Conservation (phyloP, 805 yeast genomes). For the Wickerhamomyces chambardii region DNA sequence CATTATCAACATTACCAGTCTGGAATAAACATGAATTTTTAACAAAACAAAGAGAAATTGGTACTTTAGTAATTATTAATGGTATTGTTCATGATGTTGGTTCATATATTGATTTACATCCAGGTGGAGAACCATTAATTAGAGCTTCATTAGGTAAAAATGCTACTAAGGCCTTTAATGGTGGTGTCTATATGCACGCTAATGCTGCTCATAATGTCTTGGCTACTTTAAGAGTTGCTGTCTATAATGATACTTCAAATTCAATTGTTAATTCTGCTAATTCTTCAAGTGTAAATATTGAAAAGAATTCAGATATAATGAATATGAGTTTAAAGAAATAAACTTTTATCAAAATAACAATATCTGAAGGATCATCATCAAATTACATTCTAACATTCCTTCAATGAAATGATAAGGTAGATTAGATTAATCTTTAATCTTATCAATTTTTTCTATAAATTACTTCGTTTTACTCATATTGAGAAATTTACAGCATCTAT, state of each 20-base stretch:
- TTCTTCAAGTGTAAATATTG: background rate
- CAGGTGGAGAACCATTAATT: slow-evolving; percentile 74
- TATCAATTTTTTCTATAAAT: no score
- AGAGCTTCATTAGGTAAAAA: slow-evolving; percentile 71
- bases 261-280: background rate
- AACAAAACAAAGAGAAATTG: slow-evolving; percentile 36
- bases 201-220: slow-evolving; percentile 80
- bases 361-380: no score
- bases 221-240: slow-evolving; percentile 79
- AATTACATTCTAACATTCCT: no score
- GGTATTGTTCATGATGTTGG: slow-evolving; percentile 78
- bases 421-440: no score
- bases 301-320: background rate
- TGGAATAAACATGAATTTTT: slow-evolving; percentile 62
- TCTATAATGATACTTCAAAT: slow-evolving; percentile 13
- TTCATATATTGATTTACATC: slow-evolving; percentile 63
- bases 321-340: background rate
- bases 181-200: slow-evolving; percentile 80
- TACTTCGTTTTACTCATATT: no score
- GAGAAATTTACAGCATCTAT: no score
- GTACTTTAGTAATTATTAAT: slow-evolving; percentile 59
- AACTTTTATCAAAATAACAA: no score
- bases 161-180: slow-evolving; percentile 78
- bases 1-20: slow-evolving; percentile 56
- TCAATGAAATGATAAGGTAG: no score